A percentile compares a stretch with the other conserved stretches of the same genome.
Evolutionary conservation across 345 rosid genomes (phyloP).

Genomic region (Brassica cretica): DNA sequence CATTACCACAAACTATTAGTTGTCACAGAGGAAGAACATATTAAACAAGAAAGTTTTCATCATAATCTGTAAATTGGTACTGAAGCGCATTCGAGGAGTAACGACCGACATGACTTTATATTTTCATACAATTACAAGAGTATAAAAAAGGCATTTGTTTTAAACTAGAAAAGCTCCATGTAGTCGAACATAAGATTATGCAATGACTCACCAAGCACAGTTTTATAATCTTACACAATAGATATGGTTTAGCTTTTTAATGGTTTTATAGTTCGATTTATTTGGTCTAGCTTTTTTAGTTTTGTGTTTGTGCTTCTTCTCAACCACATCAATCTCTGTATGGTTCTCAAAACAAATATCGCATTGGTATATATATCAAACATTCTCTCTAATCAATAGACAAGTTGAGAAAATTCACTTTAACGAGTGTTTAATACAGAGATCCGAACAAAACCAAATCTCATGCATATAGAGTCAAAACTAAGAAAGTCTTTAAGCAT

Average conservation of each 20-base stretch:
- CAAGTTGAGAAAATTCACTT: no score
- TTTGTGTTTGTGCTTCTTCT: neutral
- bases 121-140: neutral
- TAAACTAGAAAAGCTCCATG: neutral
- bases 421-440: no score
- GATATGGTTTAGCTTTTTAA: neutral
- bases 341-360: no score
- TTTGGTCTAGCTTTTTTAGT: neutral
- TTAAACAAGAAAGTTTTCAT: constrained; percentile 8
- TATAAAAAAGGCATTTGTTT: neutral
- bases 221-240: neutral
- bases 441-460: no score
- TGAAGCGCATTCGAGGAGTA: neutral
- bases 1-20: constrained; percentile 9
- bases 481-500: no score
- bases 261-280: neutral
- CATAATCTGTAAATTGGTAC: neutral
- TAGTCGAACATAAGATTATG: neutral
- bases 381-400: no score
- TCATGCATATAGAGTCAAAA: no score
- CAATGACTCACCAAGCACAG: neutral
- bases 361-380: no score
- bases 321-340: neutral
- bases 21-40: constrained; percentile 4
- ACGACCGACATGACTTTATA: neutral